These are phyloP conservation scores for Daldinia grandis DNA, from an alignment of 495 filamentous ascomycete genomes.

Conservation along the genomic window DNA sequence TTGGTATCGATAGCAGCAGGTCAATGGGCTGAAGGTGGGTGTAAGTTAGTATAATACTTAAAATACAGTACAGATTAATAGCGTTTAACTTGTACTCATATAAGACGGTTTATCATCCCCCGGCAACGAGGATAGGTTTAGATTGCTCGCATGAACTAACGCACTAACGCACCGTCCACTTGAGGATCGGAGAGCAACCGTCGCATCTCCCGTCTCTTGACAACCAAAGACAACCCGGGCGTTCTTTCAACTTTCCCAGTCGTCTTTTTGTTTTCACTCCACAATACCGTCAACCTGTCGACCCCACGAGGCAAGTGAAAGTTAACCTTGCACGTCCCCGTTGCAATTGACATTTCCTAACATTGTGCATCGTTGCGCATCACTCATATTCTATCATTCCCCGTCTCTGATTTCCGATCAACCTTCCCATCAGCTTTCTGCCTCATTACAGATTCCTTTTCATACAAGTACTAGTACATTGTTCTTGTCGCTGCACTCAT, in stretches of 20 bases:
- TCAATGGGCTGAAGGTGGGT: not conserved
- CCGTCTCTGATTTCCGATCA: slow-evolving; percentile 1
- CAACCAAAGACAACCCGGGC: slow-evolving; percentile 8
- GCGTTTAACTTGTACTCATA: not conserved
- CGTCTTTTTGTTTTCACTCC: slow-evolving; percentile 25
- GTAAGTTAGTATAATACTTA: slow-evolving; percentile 5
- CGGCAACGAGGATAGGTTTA: not conserved
- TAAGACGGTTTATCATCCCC: not conserved
- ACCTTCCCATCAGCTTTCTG: slow-evolving; percentile 2
- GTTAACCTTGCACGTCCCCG: slow-evolving; percentile 14
- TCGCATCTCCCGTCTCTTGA: slow-evolving; percentile 20
- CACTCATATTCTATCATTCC: slow-evolving; percentile 6
- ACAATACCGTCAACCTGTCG: slow-evolving; percentile 4
- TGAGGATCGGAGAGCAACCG: not conserved
- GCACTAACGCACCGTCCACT: slow-evolving; percentile 24
- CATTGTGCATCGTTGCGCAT: slow-evolving; percentile 24
- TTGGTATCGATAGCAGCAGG: not conserved
- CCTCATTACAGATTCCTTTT: not conserved
- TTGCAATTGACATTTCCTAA: not conserved
- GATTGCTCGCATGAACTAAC: slow-evolving; percentile 9
- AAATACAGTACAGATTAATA: not conserved
- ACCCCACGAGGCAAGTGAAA: not conserved
- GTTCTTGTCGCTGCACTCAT: not conserved
- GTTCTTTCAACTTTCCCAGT: slow-evolving; percentile 1
- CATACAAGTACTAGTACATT: not conserved